These are phyloP conservation scores for Chaetomiaceae sp. DNA, from an alignment of 2,329 filamentous ascomycete species.

Conservation along the genomic window DNA sequence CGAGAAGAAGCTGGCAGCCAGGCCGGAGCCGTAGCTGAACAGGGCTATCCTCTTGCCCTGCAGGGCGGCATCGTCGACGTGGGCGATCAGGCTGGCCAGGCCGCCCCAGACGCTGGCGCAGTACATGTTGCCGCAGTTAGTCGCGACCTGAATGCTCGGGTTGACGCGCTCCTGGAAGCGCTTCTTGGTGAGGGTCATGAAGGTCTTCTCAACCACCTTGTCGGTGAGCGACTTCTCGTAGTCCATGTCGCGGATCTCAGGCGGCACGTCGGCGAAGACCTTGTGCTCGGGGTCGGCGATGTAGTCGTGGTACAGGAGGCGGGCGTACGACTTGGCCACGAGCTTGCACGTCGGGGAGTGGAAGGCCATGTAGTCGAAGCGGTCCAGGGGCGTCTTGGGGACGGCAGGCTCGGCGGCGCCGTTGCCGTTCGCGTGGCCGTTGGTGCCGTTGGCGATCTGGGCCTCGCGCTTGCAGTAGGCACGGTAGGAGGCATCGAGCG, in stretches of 20 bases:
- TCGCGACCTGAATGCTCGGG: slow-evolving; percentile 70
- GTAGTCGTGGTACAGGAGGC: slow-evolving; percentile 83
- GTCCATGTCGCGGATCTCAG: slow-evolving; percentile 72
- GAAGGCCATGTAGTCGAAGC: slow-evolving; percentile 80
- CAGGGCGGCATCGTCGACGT: slow-evolving; percentile 58
- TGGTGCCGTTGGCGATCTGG: slow-evolving; percentile 46
- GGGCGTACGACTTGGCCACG: slow-evolving; percentile 78
- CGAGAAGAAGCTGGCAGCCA: slow-evolving; percentile 68
- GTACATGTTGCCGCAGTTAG: slow-evolving; percentile 69
- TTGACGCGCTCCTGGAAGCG: slow-evolving; percentile 73
- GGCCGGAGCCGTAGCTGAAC: slow-evolving; percentile 76
- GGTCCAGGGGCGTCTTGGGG: slow-evolving; percentile 64
- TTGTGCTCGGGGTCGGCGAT: slow-evolving; percentile 63
- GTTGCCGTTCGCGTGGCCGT: slow-evolving; percentile 49
- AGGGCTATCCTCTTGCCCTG: slow-evolving; percentile 69
- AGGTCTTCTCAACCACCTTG: slow-evolving; percentile 81
- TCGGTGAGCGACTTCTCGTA: slow-evolving; percentile 76
- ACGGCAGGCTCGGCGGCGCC: slow-evolving; percentile 31
- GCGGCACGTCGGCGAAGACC: slow-evolving; percentile 68
- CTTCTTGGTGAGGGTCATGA: slow-evolving; percentile 81
- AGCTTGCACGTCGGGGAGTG: slow-evolving; percentile 85
- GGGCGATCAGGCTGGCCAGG: slow-evolving; percentile 63
- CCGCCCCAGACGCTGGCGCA: slow-evolving; percentile 72
- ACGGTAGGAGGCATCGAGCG: slow-evolving; percentile 75
- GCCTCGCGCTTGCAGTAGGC: slow-evolving; percentile 73